Base-by-base conservation (phyloP, 73 alveolate genomes). In the Tetrahymena borealis region DNA sequence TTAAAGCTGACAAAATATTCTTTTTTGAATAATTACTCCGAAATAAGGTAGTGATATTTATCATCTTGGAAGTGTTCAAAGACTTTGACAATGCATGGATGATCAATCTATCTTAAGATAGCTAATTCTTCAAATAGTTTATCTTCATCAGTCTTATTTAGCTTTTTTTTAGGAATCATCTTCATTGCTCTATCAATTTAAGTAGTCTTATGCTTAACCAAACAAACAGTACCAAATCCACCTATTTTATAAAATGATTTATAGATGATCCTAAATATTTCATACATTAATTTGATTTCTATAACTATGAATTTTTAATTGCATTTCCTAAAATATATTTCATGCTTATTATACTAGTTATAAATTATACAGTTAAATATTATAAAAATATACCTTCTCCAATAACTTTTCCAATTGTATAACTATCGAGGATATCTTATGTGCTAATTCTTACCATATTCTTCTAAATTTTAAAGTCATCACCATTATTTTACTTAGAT, bases 41-140 rank as follows among this genome's bases (percentile, higher is more conserved):
- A 79, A 35, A 93, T 90, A 16, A 93, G 42, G 39, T 93, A 93
- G 91, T 85, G 91, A 93, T 85, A 93, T 85, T 93, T 93, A 39
- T 79, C 90, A 93, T 93, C 95, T 32, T 91, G 91, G 78, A 93
- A 93, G 35, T 79, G 90, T 18, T 93, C 95, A 15, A 93, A 42
- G 24, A 93, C 91, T 90, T 85, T 93, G 0, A 93, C 95, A 8
- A 93, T 93, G 16, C 91, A 79, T 79, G 95, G 95, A 10, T 93
- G 95, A 35, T 93, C 95, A 32, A 93, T 40, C 8, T 85, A 38
- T 41, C 78, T 93, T 37, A 93, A 36, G 13, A 93, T 93, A 33
- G 90, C 95, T 38, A 92, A 60, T 39, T 93, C 95, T 85, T 93
- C 95, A 20, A 93, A 93, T 32, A 93, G 41, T 79, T 93, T 93